These are phyloP conservation scores for Erodium texanum DNA, from an alignment of 441 rosid genomes.

Conservation along the genomic window DNA sequence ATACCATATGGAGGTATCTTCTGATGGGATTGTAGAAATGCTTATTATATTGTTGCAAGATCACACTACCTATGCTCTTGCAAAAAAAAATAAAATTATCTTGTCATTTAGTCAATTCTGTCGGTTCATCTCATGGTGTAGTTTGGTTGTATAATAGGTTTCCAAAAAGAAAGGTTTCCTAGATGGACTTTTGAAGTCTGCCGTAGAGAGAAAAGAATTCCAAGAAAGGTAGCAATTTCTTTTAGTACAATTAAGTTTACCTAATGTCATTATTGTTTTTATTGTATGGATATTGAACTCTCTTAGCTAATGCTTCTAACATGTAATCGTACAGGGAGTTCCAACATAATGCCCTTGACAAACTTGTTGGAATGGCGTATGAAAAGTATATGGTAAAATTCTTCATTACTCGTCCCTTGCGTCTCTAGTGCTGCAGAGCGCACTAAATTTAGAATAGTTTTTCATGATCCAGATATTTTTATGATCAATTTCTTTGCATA, in stretches of 20 bases:
- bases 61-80: not conserved
- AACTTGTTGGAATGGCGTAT: conserved; percentile 75
- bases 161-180: conserved; percentile 51
- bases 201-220: conserved; percentile 44
- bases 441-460: not conserved
- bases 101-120: not conserved
- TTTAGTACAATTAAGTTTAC: conserved; percentile 11
- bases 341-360: conserved; percentile 61
- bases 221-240: conserved; percentile 56
- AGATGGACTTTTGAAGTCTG: conserved; percentile 48
- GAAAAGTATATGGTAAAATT: conserved; percentile 69
- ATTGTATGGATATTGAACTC: not conserved
- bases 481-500: not conserved
- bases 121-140: conserved; percentile 9
- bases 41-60: conserved; percentile 4
- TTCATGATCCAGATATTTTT: not conserved
- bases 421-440: not conserved
- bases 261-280: not conserved
- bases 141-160: conserved; percentile 37
- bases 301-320: not conserved
- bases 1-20: conserved; percentile 52
- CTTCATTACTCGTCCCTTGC: conserved; percentile 2
- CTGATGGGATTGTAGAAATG: not conserved
- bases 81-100: not conserved
- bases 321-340: conserved; percentile 50